Conservation (phyloP, 768 basidiomycete genomes). For the Serpula lacrymans region DNA sequence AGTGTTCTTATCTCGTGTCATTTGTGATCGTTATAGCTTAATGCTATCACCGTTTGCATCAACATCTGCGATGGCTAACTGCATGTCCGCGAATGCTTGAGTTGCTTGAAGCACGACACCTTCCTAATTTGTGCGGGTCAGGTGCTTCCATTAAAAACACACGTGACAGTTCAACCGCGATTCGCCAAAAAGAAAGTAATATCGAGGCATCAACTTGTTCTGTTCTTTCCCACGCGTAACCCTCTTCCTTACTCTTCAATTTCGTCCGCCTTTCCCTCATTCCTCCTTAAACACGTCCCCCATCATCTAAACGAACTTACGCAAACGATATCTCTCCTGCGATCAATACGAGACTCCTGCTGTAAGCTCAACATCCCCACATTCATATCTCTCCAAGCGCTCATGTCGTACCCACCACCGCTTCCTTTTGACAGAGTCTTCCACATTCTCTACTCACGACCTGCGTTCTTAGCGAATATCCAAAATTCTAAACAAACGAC, state of each 20-base stretch:
- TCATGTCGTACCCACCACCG: neutral
- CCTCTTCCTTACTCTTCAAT: neutral
- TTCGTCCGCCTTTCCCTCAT: neutral
- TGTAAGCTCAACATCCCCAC: neutral
- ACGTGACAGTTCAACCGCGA: constrained; percentile 1
- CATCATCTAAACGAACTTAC: too few relatives aligned
- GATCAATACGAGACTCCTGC: neutral
- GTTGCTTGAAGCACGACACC: too few relatives aligned
- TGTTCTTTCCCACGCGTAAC: neutral
- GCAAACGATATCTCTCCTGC: neutral
- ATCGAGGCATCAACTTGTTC: neutral
- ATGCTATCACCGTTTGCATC: too few relatives aligned
- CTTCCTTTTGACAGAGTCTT: constrained; percentile 1
- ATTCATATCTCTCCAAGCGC: neutral
- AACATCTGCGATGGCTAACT: too few relatives aligned
- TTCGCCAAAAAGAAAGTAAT: too few relatives aligned
- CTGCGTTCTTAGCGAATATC: constrained; percentile 3
- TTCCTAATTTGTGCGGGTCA: too few relatives aligned
- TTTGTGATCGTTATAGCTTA: too few relatives aligned
- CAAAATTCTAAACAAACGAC: constrained; percentile 8
- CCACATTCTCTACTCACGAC: constrained; percentile 6
- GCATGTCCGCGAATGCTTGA: too few relatives aligned
- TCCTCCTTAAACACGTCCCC: too few relatives aligned
- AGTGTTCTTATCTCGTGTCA: too few relatives aligned
- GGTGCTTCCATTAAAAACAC: neutral